Conservation (phyloP, 2,329 filamentous ascomycete species). For the Phyllosticta citriasiana region DNA sequence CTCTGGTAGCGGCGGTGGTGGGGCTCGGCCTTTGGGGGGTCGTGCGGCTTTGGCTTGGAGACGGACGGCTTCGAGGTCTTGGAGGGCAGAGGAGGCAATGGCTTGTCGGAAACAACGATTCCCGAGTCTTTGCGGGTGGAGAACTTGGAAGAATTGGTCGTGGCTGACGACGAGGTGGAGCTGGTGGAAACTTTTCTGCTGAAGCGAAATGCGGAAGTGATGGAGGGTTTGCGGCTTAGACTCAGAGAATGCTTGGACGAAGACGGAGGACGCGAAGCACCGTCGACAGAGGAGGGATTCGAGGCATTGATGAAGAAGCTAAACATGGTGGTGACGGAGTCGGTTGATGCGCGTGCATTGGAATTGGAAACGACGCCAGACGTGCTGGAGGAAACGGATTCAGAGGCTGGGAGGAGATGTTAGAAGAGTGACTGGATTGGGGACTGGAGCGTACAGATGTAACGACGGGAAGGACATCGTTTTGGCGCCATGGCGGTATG, state of each 20-base stretch:
- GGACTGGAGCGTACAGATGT: background rate
- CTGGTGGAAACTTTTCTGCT: background rate
- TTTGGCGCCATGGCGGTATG: background rate
- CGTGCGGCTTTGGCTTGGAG: background rate
- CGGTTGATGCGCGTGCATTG: background rate
- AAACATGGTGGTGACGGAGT: slow-evolving; percentile 1
- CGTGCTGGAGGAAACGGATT: background rate
- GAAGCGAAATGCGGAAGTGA: background rate
- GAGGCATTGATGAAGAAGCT: slow-evolving; percentile 3
- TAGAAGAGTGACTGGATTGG: background rate
- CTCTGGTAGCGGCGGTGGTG: background rate
- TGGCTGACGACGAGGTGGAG: background rate
- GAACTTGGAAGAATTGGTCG: background rate
- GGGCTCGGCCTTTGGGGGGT: background rate
- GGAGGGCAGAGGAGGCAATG: slow-evolving; percentile 2
- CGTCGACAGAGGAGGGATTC: background rate
- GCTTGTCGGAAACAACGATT: background rate
- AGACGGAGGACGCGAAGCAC: background rate
- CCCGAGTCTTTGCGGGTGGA: slow-evolving; percentile 6
- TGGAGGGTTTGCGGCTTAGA: background rate
- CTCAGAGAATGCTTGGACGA: background rate
- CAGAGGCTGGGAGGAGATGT: background rate
- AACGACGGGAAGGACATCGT: background rate
- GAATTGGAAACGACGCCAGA: background rate
- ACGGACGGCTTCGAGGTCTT: background rate